Percentiles rank a stretch among this genome's conserved stretches.
Evolutionary conservation across 2,329 filamentous ascomycete genomes (phyloP).

Genomic region (Pezicula rhizophila): DNA sequence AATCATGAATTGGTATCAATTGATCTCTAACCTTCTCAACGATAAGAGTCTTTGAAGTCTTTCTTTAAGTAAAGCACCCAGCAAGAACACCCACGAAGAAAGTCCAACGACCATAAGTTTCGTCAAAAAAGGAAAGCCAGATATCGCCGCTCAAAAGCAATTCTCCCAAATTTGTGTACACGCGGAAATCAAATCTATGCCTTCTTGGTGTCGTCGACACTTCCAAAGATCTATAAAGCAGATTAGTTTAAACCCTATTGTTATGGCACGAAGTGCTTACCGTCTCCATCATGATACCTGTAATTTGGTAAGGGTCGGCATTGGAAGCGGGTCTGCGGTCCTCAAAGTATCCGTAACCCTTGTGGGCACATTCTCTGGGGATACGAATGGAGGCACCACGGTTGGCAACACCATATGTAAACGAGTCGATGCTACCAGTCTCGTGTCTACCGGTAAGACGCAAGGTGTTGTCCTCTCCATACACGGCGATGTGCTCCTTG

Average conservation of each 20-base stretch:
- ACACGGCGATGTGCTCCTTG: constrained; percentile 82
- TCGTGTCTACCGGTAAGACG: constrained; percentile 92
- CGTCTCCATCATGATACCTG: constrained; percentile 31
- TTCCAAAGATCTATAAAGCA: constrained; percentile 21
- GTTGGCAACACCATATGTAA: constrained; percentile 92
- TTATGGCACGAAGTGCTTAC: constrained; percentile 15
- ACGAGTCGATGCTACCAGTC: constrained; percentile 89
- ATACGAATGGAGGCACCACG: constrained; percentile 92
- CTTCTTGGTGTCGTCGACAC: constrained; percentile 19
- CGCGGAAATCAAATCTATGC: constrained; percentile 8
- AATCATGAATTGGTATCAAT: too few relatives aligned
- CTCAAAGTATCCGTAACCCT: constrained; percentile 94
- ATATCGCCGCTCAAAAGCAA: too few relatives aligned
- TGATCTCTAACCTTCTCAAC: too few relatives aligned
- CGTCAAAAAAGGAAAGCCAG: too few relatives aligned
- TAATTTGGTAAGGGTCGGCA: constrained; percentile 74
- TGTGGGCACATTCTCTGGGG: constrained; percentile 74
- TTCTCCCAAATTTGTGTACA: constrained; percentile 11
- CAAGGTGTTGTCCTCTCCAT: constrained; percentile 91
- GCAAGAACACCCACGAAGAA: too few relatives aligned
- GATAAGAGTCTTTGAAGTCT: too few relatives aligned
- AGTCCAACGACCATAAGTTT: too few relatives aligned
- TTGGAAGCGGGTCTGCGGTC: constrained; percentile 78
- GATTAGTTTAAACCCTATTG: constrained; percentile 10
- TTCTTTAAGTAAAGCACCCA: too few relatives aligned